Evolutionary conservation across 768 basidiomycete genomes (phyloP).

Genomic region (Collybia mongolica): DNA sequence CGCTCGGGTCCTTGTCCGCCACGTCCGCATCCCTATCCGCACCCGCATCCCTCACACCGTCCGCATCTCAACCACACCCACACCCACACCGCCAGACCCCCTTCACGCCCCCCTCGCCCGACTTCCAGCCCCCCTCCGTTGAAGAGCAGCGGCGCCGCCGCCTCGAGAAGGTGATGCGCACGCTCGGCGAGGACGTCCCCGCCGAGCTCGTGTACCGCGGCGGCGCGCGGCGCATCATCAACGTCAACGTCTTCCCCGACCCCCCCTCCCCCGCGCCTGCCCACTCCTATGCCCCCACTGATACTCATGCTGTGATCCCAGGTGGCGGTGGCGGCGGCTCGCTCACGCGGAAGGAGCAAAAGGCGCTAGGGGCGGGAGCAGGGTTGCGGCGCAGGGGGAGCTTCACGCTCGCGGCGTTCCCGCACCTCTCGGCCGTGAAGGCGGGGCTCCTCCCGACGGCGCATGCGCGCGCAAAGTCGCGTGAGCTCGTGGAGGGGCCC

Average conservation of each 20-base stretch:
- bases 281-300: too few species aligned
- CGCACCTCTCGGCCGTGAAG: slow-evolving; percentile 9
- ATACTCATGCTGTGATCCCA: too few species aligned
- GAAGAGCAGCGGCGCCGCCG: slow-evolving; percentile 13
- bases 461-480: slow-evolving; percentile 12
- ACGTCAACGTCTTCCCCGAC: slow-evolving; percentile 10
- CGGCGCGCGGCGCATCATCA: slow-evolving; percentile 2
- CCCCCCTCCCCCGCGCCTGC: slow-evolving; percentile 5
- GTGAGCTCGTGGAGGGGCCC: background rate
- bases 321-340: background rate
- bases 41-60: background rate
- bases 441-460: slow-evolving; percentile 5
- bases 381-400: slow-evolving; percentile 7
- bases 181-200: slow-evolving; percentile 18
- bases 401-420: slow-evolving; percentile 9
- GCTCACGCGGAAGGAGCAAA: background rate
- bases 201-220: slow-evolving; percentile 15
- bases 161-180: slow-evolving; percentile 17
- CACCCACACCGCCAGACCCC: background rate
- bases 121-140: slow-evolving; percentile 8
- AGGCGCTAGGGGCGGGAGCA: background rate
- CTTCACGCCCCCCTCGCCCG: slow-evolving; percentile 2
- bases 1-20: too few species aligned
- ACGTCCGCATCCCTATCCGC: background rate
- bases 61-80: too few species aligned